phyloP scores from a whole-genome alignment of 495 filamentous ascomycete genomes.

The Wilcoxina mikolae region DNA sequence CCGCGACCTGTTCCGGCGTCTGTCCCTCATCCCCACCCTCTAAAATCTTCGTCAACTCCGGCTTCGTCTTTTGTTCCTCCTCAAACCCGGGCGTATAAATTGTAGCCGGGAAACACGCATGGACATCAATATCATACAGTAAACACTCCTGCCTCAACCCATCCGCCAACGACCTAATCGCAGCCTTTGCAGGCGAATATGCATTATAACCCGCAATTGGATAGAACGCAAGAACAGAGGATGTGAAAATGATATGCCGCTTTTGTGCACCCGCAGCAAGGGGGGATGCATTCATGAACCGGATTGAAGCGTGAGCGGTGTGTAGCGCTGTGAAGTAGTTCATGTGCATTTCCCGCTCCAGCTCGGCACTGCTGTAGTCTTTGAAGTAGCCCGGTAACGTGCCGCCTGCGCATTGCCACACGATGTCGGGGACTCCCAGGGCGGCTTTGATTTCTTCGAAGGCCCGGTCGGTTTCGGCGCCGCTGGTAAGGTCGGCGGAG shows the following conservation, averaged over 20 bases:
- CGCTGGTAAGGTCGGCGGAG: constrained; percentile 62
- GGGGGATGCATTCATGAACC: constrained; percentile 42
- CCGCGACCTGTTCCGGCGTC: constrained; percentile 62
- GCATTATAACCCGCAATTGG: constrained; percentile 69
- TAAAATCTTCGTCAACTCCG: constrained; percentile 60
- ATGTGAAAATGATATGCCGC: constrained; percentile 78
- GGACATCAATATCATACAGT: constrained; percentile 69
- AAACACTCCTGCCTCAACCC: constrained; percentile 68
- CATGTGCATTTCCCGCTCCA: constrained; percentile 71
- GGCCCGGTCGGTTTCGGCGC: constrained; percentile 50
- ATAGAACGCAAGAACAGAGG: constrained; percentile 58
- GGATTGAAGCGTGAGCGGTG: constrained; percentile 56
- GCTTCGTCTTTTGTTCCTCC: constrained; percentile 67
- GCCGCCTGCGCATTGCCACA: constrained; percentile 71
- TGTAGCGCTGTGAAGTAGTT: constrained; percentile 87
- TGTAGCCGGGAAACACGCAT: constrained; percentile 71
- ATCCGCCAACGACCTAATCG: constrained; percentile 70
- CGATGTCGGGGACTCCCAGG: constrained; percentile 48
- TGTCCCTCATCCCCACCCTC: constrained; percentile 71
- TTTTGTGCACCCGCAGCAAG: constrained; percentile 31
- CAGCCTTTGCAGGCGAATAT: constrained; percentile 75
- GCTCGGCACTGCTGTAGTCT: constrained; percentile 46
- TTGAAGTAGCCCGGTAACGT: constrained; percentile 65
- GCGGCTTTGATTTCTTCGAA: constrained; percentile 51
- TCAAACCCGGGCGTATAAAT: constrained; percentile 64